Percentiles rank a stretch among this genome's conserved stretches.
phyloP scores from a whole-genome alignment of 352 stramenopile species.

The Pythium monospermum region DNA sequence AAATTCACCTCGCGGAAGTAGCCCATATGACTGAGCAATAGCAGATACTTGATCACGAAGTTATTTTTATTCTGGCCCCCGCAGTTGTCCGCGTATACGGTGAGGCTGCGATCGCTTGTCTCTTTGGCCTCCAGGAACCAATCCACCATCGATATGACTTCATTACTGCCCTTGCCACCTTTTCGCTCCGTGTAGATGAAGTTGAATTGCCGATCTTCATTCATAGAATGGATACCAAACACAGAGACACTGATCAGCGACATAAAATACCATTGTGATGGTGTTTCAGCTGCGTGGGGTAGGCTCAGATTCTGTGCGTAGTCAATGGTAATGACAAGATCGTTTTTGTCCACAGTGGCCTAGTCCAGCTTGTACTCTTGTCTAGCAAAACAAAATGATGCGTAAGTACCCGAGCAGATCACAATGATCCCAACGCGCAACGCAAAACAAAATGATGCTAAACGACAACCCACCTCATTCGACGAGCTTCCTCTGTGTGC shows the following conservation, averaged over 20 bases:
- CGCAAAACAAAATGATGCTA: constrained; percentile 1
- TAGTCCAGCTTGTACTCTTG: neutral
- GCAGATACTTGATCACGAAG: constrained; percentile 1
- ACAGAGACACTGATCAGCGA: neutral
- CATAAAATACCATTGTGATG: constrained; percentile 4
- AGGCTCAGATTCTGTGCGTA: constrained; percentile 1
- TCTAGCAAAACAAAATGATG: neutral
- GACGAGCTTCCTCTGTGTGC: neutral
- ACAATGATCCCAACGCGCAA: neutral
- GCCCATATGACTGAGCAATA: neutral
- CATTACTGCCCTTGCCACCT: constrained; percentile 1
- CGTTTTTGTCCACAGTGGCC: neutral
- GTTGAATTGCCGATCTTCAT: neutral
- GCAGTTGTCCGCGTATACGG: constrained; percentile 3
- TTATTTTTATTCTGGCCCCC: constrained; percentile 9
- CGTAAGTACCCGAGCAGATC: neutral
- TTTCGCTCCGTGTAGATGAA: constrained; percentile 1
- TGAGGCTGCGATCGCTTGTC: neutral
- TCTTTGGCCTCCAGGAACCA: neutral
- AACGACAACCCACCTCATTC: constrained; percentile 2
- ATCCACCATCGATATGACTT: constrained; percentile 2
- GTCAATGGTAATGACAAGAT: constrained; percentile 1
- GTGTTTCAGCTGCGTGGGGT: neutral
- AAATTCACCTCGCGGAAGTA: neutral
- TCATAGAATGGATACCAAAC: constrained; percentile 1